Evolutionary conservation across 2,329 filamentous ascomycete species (phyloP).

Genomic region (Penicillium griseofulvum): DNA sequence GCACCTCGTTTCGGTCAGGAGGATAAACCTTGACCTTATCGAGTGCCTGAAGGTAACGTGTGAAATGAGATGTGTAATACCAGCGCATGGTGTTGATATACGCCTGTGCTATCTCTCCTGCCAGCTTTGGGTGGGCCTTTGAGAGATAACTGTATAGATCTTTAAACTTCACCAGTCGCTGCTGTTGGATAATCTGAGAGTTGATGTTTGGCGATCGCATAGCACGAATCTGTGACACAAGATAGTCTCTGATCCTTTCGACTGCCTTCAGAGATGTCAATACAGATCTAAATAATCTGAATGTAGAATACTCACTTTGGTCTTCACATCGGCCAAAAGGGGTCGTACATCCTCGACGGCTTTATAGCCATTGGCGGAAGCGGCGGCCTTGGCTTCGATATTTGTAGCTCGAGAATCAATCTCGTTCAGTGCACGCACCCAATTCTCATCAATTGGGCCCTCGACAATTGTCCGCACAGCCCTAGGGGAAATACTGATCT

Average conservation of each 20-base stretch:
- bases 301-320: slow-evolving; percentile 58
- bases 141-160: slow-evolving; percentile 84
- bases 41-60: slow-evolving; percentile 78
- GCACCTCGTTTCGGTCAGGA: slow-evolving; percentile 77
- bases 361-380: slow-evolving; percentile 64
- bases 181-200: slow-evolving; percentile 93
- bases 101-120: slow-evolving; percentile 84
- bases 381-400: slow-evolving; percentile 65
- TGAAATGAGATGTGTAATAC: slow-evolving; percentile 94
- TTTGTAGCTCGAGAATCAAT: slow-evolving; percentile 73
- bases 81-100: slow-evolving; percentile 99
- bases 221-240: slow-evolving; percentile 92
- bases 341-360: slow-evolving; percentile 81
- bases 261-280: slow-evolving; percentile 59
- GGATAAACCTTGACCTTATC: slow-evolving; percentile 79
- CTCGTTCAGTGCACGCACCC: slow-evolving; percentile 79
- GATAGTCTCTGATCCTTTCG: slow-evolving; percentile 88
- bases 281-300: neutral
- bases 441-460: slow-evolving; percentile 83
- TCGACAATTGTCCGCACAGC: slow-evolving; percentile 83
- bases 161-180: slow-evolving; percentile 83
- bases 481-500: slow-evolving; percentile 80
- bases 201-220: slow-evolving; percentile 94
- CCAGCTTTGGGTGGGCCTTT: slow-evolving; percentile 75
- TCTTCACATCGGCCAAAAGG: slow-evolving; percentile 76